Evolutionary conservation across 2,329 filamentous ascomycete species (phyloP).

Genomic region (Trichophaea hybrida): DNA sequence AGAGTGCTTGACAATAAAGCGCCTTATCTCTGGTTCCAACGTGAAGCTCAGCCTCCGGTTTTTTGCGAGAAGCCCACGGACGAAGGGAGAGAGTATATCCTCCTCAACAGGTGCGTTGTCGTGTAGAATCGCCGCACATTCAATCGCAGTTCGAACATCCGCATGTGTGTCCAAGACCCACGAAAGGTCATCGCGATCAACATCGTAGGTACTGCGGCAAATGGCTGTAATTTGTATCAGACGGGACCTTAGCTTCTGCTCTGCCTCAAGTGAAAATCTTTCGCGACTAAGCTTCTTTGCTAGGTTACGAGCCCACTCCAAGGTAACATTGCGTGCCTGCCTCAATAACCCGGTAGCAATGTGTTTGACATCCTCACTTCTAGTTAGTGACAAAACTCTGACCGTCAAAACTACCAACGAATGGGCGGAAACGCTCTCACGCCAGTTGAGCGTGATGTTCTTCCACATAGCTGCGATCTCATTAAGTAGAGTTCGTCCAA

Average conservation of each 20-base stretch:
- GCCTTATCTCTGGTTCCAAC: not conserved
- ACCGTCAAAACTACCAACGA: conserved; percentile 21
- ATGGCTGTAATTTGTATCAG: conserved; percentile 19
- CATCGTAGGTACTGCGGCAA: conserved; percentile 27
- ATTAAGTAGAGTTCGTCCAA: conserved; percentile 29
- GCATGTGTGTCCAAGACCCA: conserved; percentile 25
- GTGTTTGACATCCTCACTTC: conserved; percentile 8
- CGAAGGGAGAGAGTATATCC: conserved; percentile 10
- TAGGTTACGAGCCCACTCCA: conserved; percentile 21
- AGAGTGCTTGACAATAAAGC: conserved; percentile 7
- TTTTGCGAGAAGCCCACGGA: not conserved
- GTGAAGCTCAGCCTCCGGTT: not conserved
- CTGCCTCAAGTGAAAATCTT: not conserved
- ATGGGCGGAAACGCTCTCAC: conserved; percentile 27
- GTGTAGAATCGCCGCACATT: conserved; percentile 32
- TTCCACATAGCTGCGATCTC: conserved; percentile 29
- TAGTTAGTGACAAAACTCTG: conserved; percentile 19
- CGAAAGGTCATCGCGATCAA: conserved; percentile 24
- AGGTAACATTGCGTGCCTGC: conserved; percentile 13
- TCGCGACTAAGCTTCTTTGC: conserved; percentile 2
- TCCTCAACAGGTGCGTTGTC: conserved; percentile 25
- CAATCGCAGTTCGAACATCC: conserved; percentile 30
- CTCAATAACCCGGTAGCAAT: conserved; percentile 14
- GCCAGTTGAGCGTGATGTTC: conserved; percentile 39
- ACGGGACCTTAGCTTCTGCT: conserved; percentile 11